Evolutionary conservation across 1,284 basidiomycete genomes (phyloP), one percentile per base, ranked within the genome.

Genomic region (Ganoderma resinaceum): DNA sequence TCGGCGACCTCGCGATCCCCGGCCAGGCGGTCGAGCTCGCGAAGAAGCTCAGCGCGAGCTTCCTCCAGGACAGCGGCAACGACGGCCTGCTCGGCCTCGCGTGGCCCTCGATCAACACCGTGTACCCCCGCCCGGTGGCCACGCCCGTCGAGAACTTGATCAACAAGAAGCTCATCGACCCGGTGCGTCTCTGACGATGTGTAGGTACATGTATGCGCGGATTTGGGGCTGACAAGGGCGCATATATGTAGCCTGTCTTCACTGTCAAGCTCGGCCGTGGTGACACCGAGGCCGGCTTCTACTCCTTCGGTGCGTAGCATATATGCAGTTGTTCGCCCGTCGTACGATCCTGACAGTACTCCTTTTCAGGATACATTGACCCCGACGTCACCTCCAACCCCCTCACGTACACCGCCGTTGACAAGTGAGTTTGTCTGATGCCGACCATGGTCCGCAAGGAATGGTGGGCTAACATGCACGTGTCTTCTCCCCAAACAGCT

Each of bases 131-230:
- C 58, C 69, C 73, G 4, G 78, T 80, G 29, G 75, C 78, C 43
- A 82, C 81, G 3, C 81, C 81, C 4, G 77, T 82, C 23, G 74
- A 81, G 76, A 81, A 81, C 67, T 76, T 81, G 77, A 80, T 82
- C 43, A 73, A 74, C 23, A 73, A 80, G 72, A 75, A 73, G 26
- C 65, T 81, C 11, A 77, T 80, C 33, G 69, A 76, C 40, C 75
- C 77, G 37, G 76, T 75, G 35, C 26, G 72, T 68, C n/a, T n/a
- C n/a, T n/a, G n/a, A n/a, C n/a, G 0, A 49, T 9, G 37, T 12
- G 11, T 52, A 2, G 12, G 40, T 33, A 6, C 26, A 14, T 61
- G 20, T 57, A 53, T 38, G 38, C 31, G 53, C 61, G 4, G 3
- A 9, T 4, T 9, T 2, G 20, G 37, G 16, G 23, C n/a, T 60